Percentiles rank a stretch among this genome's conserved stretches.
Evolutionary conservation across 73 alveolate genomes (phyloP).

Genomic region (Paramecium bursaria): DNA sequence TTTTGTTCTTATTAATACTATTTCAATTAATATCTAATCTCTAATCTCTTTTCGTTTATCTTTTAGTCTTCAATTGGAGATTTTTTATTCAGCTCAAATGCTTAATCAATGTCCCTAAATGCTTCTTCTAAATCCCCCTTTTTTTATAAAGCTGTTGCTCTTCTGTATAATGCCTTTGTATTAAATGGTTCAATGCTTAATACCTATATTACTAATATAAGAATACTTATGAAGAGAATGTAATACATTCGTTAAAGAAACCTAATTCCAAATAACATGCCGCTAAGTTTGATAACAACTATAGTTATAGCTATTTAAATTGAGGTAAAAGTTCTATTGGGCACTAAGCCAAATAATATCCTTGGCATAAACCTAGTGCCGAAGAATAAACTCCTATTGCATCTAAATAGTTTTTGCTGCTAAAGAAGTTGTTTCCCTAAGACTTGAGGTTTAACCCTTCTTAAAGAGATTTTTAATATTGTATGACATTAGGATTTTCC

Average conservation of each 20-base stretch:
- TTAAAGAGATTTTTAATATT: slow-evolving; percentile 32
- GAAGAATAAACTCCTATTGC: slow-evolving; percentile 2
- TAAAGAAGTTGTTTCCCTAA: slow-evolving; percentile 48
- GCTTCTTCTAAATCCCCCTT: slow-evolving; percentile 48
- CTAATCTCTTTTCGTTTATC: slow-evolving; percentile 28
- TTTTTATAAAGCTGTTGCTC: slow-evolving; percentile 28
- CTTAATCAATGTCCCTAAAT: slow-evolving; percentile 43
- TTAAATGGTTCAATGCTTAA: background rate
- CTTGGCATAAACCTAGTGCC: slow-evolving; percentile 15
- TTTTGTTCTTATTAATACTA: background rate
- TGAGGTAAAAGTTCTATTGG: slow-evolving; percentile 7
- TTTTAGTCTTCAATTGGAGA: slow-evolving; percentile 23
- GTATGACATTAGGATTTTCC: background rate
- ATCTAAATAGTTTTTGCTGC: background rate
- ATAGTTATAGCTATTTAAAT: background rate
- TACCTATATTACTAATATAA: slow-evolving; percentile 3
- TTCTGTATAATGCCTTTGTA: slow-evolving; percentile 44
- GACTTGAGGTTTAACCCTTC: slow-evolving; percentile 32
- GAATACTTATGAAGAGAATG: slow-evolving; percentile 24
- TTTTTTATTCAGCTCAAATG: slow-evolving; percentile 6
- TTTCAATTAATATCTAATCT: background rate
- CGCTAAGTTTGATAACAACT: background rate
- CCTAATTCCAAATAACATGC: slow-evolving; percentile 44
- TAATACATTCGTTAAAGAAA: background rate
- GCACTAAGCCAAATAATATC: slow-evolving; percentile 3